Evolutionary conservation across 2,329 filamentous ascomycete species (phyloP), one percentile per base, ranked within the genome.

Genomic region (Fusarium sp.): DNA sequence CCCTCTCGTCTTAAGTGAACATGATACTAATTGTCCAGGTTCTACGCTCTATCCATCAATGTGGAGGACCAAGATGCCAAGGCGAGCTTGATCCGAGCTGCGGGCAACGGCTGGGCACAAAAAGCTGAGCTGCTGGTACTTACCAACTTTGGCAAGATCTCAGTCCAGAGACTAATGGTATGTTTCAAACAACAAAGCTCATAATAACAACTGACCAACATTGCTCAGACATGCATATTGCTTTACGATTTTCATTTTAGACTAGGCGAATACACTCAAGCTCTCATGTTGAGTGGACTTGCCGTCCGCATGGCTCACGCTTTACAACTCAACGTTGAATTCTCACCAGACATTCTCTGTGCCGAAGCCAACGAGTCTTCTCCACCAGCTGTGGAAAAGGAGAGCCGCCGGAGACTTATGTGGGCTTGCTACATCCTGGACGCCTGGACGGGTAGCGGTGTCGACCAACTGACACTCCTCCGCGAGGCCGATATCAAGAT

Each of bases 341-440:
- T 75, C 52, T 78, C 77, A 6, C 58, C 76, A 22, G 79, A 81
- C 47, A 75, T 81, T 30, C 74, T 81, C n/a, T 80, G 79, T 54
- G 74, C 78, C 35, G 76, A 79, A 22, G 56, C 67, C 40, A 73
- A 75, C 39, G 69, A 72, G 4, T 67, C 64, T 3, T 70, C 74
- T 2, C 78, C 78, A 1, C 79, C 79, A 0, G 76, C 79, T 1
- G 78, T 79, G 7, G 74, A 79, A 43, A 74, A 79, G 20, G 79
- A 81, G 60, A 78, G 78, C 22, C 77, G 79, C 1, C 71, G 79
- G 14, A 76, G 79, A 14, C 75, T 81, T 10, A 81, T 81, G 79
- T 81, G 79, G 79, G 79, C 79, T 11, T 81, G 79, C 62, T 81
- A 81, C 48, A 78, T 80, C 15, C 73, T 81, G 19, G 79, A 81